These are phyloP conservation scores for Dothideomycetes sp. DNA, from an alignment of 2,329 filamentous ascomycete genomes.

Conservation along the genomic window DNA sequence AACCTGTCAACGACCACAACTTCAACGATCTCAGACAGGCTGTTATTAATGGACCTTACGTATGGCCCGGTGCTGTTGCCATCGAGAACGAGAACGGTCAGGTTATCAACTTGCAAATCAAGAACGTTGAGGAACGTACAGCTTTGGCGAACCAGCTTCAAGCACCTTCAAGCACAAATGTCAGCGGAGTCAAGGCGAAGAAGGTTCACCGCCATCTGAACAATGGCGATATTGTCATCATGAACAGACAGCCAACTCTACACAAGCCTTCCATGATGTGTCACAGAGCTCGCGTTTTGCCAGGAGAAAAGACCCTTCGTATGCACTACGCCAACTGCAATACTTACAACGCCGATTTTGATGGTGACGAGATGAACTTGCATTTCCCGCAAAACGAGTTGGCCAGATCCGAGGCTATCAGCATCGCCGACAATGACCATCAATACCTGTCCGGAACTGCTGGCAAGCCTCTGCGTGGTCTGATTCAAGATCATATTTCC, in stretches of 20 bases:
- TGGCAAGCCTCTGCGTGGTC: slow-evolving; percentile 83
- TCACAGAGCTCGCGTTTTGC: slow-evolving; percentile 82
- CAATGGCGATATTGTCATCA: slow-evolving; percentile 92
- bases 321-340: slow-evolving; percentile 99
- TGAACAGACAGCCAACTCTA: slow-evolving; percentile 96
- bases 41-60: slow-evolving; percentile 86
- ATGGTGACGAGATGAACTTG: slow-evolving; percentile 99
- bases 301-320: slow-evolving; percentile 91
- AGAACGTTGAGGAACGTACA: slow-evolving; percentile 77
- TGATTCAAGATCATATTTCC: slow-evolving; percentile 97
- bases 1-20: slow-evolving; percentile 95
- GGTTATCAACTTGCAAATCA: slow-evolving; percentile 76
- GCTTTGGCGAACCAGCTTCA: slow-evolving; percentile 89
- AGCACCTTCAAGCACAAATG: slow-evolving; percentile 66
- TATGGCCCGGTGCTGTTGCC: slow-evolving; percentile 87
- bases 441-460: slow-evolving; percentile 92
- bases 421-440: slow-evolving; percentile 91
- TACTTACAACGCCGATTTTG: slow-evolving; percentile 98
- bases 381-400: slow-evolving; percentile 98
- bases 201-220: slow-evolving; percentile 94
- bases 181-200: slow-evolving; percentile 74
- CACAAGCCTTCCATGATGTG: slow-evolving; percentile 99
- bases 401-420: slow-evolving; percentile 82
- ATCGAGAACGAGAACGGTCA: slow-evolving; percentile 95
- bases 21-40: slow-evolving; percentile 92